Evolutionary conservation across 805 yeast genomes (phyloP).

Genomic region (Starmerella davenportii): DNA sequence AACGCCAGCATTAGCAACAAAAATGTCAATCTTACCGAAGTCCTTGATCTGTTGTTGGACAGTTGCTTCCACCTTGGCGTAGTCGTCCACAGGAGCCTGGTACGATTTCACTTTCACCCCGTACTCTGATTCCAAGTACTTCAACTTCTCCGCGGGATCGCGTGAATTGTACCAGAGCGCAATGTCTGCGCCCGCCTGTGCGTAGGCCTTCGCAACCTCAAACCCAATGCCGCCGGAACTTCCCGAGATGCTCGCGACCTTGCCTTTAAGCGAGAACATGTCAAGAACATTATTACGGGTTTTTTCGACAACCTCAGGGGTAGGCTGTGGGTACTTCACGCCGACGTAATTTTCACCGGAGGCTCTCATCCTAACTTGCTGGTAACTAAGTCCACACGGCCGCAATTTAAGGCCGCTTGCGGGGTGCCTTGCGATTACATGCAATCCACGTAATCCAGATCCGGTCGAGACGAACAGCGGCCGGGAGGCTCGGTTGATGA

Average conservation of each 20-base stretch:
- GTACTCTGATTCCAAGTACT: slow-evolving; percentile 35
- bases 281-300: slow-evolving; percentile 14
- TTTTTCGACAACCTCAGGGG: slow-evolving; percentile 12
- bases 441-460: neutral
- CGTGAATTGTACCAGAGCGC: slow-evolving; percentile 49
- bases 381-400: no score
- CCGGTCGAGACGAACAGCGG: neutral
- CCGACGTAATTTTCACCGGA: slow-evolving; percentile 9
- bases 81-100: slow-evolving; percentile 38
- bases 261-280: slow-evolving; percentile 31
- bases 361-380: slow-evolving; percentile 1
- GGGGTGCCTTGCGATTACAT: neutral
- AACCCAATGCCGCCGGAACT: slow-evolving; percentile 74
- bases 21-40: slow-evolving; percentile 65
- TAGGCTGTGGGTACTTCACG: slow-evolving; percentile 13
- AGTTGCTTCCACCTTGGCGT: slow-evolving; percentile 33
- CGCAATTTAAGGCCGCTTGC: no score
- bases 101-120: slow-evolving; percentile 48
- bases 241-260: slow-evolving; percentile 69
- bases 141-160: slow-evolving; percentile 45
- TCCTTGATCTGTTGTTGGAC: slow-evolving; percentile 39
- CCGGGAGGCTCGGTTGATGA: no score
- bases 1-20: slow-evolving; percentile 83
- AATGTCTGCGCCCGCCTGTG: slow-evolving; percentile 77
- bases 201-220: slow-evolving; percentile 66